Conservation (phyloP, 1,284 basidiomycete species). For the Albatrellus sp. region DNA sequence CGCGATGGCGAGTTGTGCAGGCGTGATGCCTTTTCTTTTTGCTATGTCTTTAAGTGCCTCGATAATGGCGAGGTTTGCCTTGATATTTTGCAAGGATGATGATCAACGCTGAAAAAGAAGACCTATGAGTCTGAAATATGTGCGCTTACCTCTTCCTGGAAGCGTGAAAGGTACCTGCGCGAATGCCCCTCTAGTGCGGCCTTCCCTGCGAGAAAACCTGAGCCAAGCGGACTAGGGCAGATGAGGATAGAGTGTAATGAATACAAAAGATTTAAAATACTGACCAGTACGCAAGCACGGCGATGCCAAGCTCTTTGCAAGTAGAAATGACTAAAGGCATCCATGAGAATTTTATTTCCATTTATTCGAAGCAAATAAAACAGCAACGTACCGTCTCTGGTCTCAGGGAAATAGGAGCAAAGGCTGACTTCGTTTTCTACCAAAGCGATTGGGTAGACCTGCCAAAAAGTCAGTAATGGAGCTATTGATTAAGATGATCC, state of each 20-base stretch:
- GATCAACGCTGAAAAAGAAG: too few species aligned
- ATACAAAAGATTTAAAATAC: neutral
- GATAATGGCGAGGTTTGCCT: slow-evolving; percentile 46
- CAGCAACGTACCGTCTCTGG: slow-evolving; percentile 21
- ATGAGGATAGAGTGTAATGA: too few species aligned
- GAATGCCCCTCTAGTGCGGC: slow-evolving; percentile 25
- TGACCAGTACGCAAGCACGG: slow-evolving; percentile 39
- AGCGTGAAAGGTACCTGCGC: slow-evolving; percentile 22
- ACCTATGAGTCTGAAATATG: neutral
- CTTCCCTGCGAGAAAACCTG: too few species aligned
- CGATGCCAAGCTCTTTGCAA: slow-evolving; percentile 31
- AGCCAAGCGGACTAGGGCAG: neutral
- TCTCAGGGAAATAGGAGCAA: slow-evolving; percentile 36
- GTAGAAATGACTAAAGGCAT: slow-evolving; percentile 22
- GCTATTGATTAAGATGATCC: neutral
- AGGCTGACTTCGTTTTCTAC: slow-evolving; percentile 45
- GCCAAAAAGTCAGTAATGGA: neutral
- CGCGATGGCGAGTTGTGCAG: slow-evolving; percentile 51
- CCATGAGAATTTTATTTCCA: neutral
- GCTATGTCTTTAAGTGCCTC: slow-evolving; percentile 34
- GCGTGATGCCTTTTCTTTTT: slow-evolving; percentile 32
- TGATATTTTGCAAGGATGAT: slow-evolving; percentile 26
- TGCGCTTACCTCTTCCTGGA: slow-evolving; percentile 18
- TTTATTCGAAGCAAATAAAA: neutral
- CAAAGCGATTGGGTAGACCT: slow-evolving; percentile 31